Base-by-base conservation (phyloP, 345 rosid species). In the Syzygium aqueum region DNA sequence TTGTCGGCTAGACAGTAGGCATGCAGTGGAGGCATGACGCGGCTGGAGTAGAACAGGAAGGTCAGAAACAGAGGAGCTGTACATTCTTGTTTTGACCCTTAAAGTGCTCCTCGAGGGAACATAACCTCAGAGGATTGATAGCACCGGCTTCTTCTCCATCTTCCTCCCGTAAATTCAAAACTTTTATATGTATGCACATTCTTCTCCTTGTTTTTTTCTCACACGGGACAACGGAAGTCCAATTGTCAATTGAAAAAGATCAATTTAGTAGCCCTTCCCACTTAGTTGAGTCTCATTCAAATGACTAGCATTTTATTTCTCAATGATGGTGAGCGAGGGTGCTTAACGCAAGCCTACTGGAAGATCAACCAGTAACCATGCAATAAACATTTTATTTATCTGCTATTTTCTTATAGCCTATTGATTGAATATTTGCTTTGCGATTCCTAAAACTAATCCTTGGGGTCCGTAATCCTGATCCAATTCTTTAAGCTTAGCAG, bases 391-490 rank as follows among this genome's bases (percentile, higher is more conserved):
- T 3, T 65, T 8, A 11, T 65, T 65, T 8, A 65, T 30, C 22
- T 30, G 11, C 22, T 65, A 30, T 65, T 65, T 11, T 65, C 22
- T 25, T 63, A 7, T 30, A 30, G 11, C 40, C 0, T 5, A 40
- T 30, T 65, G 22, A 65, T 65, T 65, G 77, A 30, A 30, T 65
- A 16, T 65, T 30, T 1, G 21, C 43, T 30, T 65, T 30, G 5
- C 11, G 9, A 30, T 30, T 30, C 23, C 77, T 16, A 65, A 30
- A 30, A 65, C 77, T 30, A 16, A 65, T 65, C 63, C n/a, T 25
- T 27, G 0, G 0, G 63, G 7, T 25, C 63, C 0, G 63, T 57
- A 23, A 57, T n/a, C 77, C 77, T 2, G 22, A 28, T 28, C 6
- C 9, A 65, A 28, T 3, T 6, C 16, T 65, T 30, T 65, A 65